Conservation (phyloP, 2,329 filamentous ascomycete genomes). For the Botrytis medusae region DNA sequence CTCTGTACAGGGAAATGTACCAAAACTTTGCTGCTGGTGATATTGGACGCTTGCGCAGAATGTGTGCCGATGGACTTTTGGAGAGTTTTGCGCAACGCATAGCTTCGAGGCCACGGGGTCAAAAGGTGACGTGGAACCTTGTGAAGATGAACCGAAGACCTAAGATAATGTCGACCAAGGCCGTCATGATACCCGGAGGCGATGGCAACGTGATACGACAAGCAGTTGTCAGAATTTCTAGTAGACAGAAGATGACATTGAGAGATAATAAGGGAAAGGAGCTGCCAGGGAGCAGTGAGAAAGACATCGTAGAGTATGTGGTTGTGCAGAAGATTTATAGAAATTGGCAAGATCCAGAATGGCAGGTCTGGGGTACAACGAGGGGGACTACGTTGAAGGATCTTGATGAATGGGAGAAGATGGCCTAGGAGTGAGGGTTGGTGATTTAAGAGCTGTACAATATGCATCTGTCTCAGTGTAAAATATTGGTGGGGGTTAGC, state of each 20-base stretch:
- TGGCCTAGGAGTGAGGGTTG: not conserved
- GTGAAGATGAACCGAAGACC: conserved; percentile 48
- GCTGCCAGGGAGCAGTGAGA: conserved; percentile 50
- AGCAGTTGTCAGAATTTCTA: conserved; percentile 60
- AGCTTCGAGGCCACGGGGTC: conserved; percentile 48
- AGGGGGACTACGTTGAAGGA: conserved; percentile 50
- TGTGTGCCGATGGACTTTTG: conserved; percentile 56
- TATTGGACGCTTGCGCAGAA: conserved; percentile 47
- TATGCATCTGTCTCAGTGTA: not conserved
- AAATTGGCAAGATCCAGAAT: conserved; percentile 48
- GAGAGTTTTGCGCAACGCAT: conserved; percentile 54
- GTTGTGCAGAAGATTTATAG: conserved; percentile 56
- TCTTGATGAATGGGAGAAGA: conserved; percentile 24
- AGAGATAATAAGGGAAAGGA: conserved; percentile 36
- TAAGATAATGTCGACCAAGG: conserved; percentile 51
- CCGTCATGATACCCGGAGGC: conserved; percentile 47
- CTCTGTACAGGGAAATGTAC: conserved; percentile 61
- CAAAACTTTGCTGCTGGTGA: conserved; percentile 61
- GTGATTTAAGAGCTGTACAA: conserved; percentile 3
- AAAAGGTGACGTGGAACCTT: conserved; percentile 55
- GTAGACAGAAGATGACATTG: conserved; percentile 54
- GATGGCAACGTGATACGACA: conserved; percentile 51
- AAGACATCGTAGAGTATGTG: conserved; percentile 62
- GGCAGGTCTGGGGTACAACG: conserved; percentile 66
- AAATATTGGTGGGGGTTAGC: not conserved